Evolutionary conservation across 352 stramenopile species (phyloP).

Genomic region (Phytophthora hybrid): DNA sequence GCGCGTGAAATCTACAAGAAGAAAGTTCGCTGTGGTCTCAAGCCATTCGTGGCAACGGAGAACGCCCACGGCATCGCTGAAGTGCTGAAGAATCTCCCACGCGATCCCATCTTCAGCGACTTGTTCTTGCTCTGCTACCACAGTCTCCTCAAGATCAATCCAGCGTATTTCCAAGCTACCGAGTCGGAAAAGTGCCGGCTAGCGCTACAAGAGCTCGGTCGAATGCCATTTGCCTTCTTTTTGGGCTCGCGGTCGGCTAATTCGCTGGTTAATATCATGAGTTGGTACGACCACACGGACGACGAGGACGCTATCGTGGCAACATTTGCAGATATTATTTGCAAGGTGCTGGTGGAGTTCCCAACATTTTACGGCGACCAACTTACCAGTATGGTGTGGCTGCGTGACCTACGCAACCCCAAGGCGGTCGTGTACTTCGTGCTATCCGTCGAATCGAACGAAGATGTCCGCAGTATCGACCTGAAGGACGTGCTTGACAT

Average conservation of each 20-base stretch:
- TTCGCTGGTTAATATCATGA: slow-evolving; percentile 65
- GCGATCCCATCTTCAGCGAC: slow-evolving; percentile 77
- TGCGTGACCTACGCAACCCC: slow-evolving; percentile 55
- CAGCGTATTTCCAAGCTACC: slow-evolving; percentile 66
- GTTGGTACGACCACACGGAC: slow-evolving; percentile 48
- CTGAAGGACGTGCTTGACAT: slow-evolving; percentile 64
- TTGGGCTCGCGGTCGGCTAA: slow-evolving; percentile 63
- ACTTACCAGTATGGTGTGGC: slow-evolving; percentile 72
- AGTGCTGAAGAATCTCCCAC: slow-evolving; percentile 83
- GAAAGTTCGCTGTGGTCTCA: slow-evolving; percentile 72
- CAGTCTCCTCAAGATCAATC: slow-evolving; percentile 55
- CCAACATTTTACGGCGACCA: slow-evolving; percentile 77
- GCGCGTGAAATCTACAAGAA: slow-evolving; percentile 82
- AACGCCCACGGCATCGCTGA: slow-evolving; percentile 81
- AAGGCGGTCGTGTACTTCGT: slow-evolving; percentile 74
- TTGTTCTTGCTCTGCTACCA: slow-evolving; percentile 81
- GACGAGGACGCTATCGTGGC: slow-evolving; percentile 48
- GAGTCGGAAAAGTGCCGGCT: slow-evolving; percentile 62
- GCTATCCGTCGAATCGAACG: slow-evolving; percentile 56
- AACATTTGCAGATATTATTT: slow-evolving; percentile 78
- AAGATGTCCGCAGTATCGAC: slow-evolving; percentile 64
- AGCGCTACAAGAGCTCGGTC: slow-evolving; percentile 53
- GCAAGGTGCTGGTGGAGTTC: slow-evolving; percentile 64
- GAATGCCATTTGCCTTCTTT: slow-evolving; percentile 80
- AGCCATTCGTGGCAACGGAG: slow-evolving; percentile 65